Evolutionary conservation across 768 basidiomycete genomes (phyloP), one percentile per base, ranked within the genome.

Genomic region (Cyclocybe cylindracea): DNA sequence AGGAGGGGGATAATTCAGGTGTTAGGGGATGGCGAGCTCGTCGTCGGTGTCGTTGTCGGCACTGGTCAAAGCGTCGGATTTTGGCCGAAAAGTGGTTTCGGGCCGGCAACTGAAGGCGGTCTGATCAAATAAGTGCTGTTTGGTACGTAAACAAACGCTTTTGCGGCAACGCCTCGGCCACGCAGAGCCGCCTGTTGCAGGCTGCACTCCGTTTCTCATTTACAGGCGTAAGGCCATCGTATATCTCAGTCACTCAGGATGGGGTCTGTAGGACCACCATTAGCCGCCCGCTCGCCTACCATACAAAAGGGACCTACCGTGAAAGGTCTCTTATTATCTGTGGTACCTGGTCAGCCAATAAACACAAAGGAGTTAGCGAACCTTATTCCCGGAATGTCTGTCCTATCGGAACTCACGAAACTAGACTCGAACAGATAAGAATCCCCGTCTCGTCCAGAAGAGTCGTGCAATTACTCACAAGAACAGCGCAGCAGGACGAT

Each of bases 41-140:
- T 71, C 70, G 73, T 74, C 73, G 77, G 74, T 69, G 72, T 73
- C 73, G 75, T 72, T 72, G 78, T 75, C 81, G 77, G 77, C 79
- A 75, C 75, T 66, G 70, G 71, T 71, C 74, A 69, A 70, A 72
- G 76, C 71, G 78, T 78, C 78, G 79, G 79, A 79, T 78, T 82
- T 75, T 71, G 78, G 74, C 81, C 79, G 80, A 81, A 80, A 80
- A 76, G 72, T 77, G 70, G 65, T 66, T 76, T 79, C 79, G 80
- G 79, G 71, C 79, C 78, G 79, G 75, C 64, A 78, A 69, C 66
- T 66, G 64, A 71, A 71, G 64, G 62, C 63, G 62, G 62, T 62
- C 59, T 57, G 67, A 62, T 66, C 67, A 66, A 66, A 68, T 63
- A 62, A 61, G 63, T 50, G 57, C 59, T 67, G 62, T 66, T 73